phyloP scores from a whole-genome alignment of 805 yeast genomes.

The Wickerhamiella australiensis region DNA sequence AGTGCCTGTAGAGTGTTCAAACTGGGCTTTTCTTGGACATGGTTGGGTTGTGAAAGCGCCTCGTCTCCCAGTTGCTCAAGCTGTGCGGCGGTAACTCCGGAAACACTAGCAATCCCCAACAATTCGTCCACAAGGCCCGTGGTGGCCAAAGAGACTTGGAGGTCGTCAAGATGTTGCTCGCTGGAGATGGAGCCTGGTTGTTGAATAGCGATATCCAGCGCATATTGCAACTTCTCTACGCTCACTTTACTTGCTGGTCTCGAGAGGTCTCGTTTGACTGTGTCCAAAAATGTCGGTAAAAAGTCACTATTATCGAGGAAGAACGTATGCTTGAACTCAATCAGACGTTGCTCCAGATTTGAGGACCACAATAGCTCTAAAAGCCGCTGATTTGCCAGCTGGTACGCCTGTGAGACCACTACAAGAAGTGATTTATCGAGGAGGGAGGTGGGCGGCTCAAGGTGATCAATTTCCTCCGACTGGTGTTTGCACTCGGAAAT shows the following conservation, averaged over 20 bases:
- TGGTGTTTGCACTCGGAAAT: constrained; percentile 39
- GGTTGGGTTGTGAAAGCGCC: background rate
- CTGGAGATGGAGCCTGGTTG: constrained; percentile 32
- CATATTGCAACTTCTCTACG: constrained; percentile 27
- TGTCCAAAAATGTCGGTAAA: constrained; percentile 42
- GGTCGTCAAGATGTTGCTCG: constrained; percentile 29
- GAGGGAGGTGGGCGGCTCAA: constrained; percentile 13
- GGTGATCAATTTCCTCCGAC: constrained; percentile 28
- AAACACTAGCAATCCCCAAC: constrained; percentile 27
- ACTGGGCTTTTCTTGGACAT: background rate
- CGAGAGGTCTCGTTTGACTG: constrained; percentile 41
- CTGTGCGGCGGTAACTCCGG: constrained; percentile 27
- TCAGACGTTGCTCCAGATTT: constrained; percentile 38
- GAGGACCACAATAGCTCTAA: constrained; percentile 46
- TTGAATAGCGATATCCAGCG: constrained; percentile 30
- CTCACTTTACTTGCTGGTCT: constrained; percentile 29
- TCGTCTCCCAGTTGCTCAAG: constrained; percentile 6
- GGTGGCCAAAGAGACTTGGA: constrained; percentile 26
- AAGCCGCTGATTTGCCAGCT: constrained; percentile 52
- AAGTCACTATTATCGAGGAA: constrained; percentile 41
- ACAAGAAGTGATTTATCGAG: constrained; percentile 37
- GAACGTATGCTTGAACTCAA: constrained; percentile 44
- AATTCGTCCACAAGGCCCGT: constrained; percentile 28
- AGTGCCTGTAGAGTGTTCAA: constrained; percentile 28
- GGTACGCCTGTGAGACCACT: constrained; percentile 48